Base-by-base conservation (phyloP, 2,329 filamentous ascomycete species). In the Calonectria hongkongensis region DNA sequence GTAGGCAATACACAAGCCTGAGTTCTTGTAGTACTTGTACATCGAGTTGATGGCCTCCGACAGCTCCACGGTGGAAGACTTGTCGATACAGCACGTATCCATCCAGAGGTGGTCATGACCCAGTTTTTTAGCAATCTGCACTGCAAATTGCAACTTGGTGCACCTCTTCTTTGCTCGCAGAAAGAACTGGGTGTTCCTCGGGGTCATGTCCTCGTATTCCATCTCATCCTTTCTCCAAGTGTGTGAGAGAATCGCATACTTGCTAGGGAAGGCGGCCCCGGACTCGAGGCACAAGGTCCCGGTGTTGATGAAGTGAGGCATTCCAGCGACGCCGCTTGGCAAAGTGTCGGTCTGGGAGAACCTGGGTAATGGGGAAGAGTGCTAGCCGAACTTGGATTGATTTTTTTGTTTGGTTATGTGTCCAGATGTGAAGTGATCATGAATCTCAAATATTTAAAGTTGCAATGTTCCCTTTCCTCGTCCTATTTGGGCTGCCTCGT, bases 241-340 rank as follows among this genome's bases (percentile, higher is more conserved):
- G 41, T 63, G 58, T 16, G 41, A 63, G 5, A 63, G 58, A 9
- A 63, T 63, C 18, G 58, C 58, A n/a, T 63, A 63, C 16, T 63
- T 63, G 6, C 16, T 16, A 18, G 58, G 58, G 41, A 63, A 63
- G 10, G 39, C 27, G 21, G 41, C 27, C 27, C 27, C 39, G 8
- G 58, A 63, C 41, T 63, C 58, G 16, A 63, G 58, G 25, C 39
- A 63, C 27, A 63, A 25, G 12, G 58, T 30, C 18, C 30, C 21
- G 27, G 58, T 63, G 41, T 63, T 63, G 58, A 63, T 63, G n/a
- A 63, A 28, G 41, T 63, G 58, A 43, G 58, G 58, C 58, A 63
- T 63, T 16, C 16, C 21, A 41, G 36, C 21, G 36, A 36, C 54
- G n/a, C 54, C 39, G 33, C 54, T 39, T 41, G 54, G 21, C 45